Percentiles rank a stretch among this genome's conserved stretches.
These are phyloP conservation scores for Trichoderma parareesei DNA, from an alignment of 495 filamentous ascomycete species.

Conservation along the genomic window DNA sequence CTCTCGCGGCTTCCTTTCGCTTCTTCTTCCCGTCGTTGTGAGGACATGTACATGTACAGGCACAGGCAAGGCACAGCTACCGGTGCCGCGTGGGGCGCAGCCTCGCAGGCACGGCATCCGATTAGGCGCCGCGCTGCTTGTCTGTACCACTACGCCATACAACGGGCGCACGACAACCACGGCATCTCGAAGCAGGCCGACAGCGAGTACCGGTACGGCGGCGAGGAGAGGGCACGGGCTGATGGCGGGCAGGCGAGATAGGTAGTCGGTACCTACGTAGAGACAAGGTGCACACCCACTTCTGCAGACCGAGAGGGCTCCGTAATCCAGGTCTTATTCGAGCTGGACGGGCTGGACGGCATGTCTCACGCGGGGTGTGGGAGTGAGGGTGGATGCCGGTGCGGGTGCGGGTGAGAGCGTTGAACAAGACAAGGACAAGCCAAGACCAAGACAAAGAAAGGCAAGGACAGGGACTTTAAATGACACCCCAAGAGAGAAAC, in stretches of 20 bases:
- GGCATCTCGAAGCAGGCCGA: background rate
- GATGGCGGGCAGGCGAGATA: background rate
- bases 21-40: background rate
- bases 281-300: background rate
- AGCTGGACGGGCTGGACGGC: constrained; percentile 8
- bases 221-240: background rate
- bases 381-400: constrained; percentile 7
- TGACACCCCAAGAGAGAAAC: background rate
- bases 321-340: constrained; percentile 9
- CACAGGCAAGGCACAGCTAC: background rate
- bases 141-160: background rate
- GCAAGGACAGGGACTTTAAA: no score
- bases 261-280: background rate
- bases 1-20: background rate
- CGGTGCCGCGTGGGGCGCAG: background rate
- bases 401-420: background rate
- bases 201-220: background rate
- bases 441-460: no score
- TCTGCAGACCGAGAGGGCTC: constrained; percentile 8
- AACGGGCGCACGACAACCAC: background rate
- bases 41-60: background rate
- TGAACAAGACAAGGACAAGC: no score
- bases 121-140: constrained; percentile 1
- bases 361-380: constrained; percentile 10
- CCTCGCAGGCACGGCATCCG: constrained; percentile 8